These are phyloP conservation scores for Carex littledalei DNA, from an alignment of 176 grass and related monocot genomes.

Conservation along the genomic window DNA sequence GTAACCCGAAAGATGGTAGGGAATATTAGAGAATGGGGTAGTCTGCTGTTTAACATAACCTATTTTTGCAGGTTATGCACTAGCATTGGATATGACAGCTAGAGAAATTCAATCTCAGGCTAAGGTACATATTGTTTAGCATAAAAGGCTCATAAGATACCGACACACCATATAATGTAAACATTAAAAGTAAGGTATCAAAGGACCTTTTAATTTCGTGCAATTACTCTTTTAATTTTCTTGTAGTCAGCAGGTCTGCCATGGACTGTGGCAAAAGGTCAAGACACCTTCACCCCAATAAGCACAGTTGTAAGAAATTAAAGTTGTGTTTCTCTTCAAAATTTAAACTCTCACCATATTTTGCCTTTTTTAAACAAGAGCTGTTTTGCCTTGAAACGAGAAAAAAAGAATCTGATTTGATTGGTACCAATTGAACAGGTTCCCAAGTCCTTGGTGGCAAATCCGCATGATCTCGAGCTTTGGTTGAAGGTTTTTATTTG, in stretches of 20 bases:
- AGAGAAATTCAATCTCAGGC: constrained; percentile 75
- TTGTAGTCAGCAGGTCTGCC: constrained; percentile 79
- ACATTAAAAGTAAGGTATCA: background rate
- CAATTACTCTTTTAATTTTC: constrained; percentile 12
- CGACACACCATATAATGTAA: background rate
- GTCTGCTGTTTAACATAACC: background rate
- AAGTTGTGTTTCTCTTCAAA: constrained; percentile 1
- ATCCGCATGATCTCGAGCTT: constrained; percentile 80
- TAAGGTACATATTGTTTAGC: constrained; percentile 39
- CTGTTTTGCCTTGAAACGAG: background rate
- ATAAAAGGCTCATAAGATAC: background rate
- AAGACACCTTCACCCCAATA: constrained; percentile 97
- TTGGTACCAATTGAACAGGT: constrained; percentile 34
- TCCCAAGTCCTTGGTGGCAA: constrained; percentile 68
- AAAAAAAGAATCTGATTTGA: background rate
- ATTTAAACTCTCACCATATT: background rate
- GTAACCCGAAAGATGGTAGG: background rate
- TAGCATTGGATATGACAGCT: constrained; percentile 99
- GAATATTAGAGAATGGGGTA: background rate
- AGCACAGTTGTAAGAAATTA: constrained; percentile 65
- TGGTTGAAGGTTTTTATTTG: constrained; percentile 75
- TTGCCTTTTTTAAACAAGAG: background rate
- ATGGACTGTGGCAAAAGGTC: constrained; percentile 94
- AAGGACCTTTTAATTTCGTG: background rate
- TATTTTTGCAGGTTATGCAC: constrained; percentile 62